Conservation (phyloP, 768 basidiomycete species). For the Melanogaster broomeanus region DNA sequence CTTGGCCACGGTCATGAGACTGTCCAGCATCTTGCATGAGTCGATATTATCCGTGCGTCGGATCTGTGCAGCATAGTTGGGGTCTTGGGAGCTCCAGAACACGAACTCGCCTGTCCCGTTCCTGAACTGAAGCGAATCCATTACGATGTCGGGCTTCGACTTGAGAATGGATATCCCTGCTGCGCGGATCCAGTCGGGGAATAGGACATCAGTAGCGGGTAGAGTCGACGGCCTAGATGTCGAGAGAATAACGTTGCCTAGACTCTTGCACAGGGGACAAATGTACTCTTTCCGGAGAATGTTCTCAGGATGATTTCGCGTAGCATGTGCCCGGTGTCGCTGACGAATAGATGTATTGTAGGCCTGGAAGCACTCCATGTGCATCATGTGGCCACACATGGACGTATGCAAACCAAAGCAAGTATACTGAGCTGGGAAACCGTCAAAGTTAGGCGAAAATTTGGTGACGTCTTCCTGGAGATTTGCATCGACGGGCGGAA, state of each 20-base stretch:
- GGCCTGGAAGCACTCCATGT: conserved; percentile 89
- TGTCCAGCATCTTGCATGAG: conserved; percentile 82
- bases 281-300: conserved; percentile 94
- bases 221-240: conserved; percentile 55
- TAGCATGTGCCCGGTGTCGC: conserved; percentile 85
- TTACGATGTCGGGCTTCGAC: conserved; percentile 68
- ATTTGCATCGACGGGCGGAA: conserved; percentile 27
- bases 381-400: conserved; percentile 97
- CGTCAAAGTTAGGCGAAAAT: conserved; percentile 69
- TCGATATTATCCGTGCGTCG: conserved; percentile 57
- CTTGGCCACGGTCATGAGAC: conserved; percentile 76
- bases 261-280: conserved; percentile 95
- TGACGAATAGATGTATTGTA: conserved; percentile 86
- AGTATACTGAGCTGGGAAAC: conserved; percentile 68
- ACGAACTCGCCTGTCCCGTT: conserved; percentile 88
- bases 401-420: conserved; percentile 87
- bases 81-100: conserved; percentile 86
- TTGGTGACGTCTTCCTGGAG: conserved; percentile 29
- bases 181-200: conserved; percentile 88
- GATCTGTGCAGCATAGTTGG: conserved; percentile 59
- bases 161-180: conserved; percentile 90
- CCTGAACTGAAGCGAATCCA: conserved; percentile 73
- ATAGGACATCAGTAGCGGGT: conserved; percentile 53
- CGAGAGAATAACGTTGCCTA: conserved; percentile 93
- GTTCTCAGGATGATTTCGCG: conserved; percentile 91